Conservation (phyloP, 2,329 filamentous ascomycete genomes). For the Leptosphaerulina australis region DNA sequence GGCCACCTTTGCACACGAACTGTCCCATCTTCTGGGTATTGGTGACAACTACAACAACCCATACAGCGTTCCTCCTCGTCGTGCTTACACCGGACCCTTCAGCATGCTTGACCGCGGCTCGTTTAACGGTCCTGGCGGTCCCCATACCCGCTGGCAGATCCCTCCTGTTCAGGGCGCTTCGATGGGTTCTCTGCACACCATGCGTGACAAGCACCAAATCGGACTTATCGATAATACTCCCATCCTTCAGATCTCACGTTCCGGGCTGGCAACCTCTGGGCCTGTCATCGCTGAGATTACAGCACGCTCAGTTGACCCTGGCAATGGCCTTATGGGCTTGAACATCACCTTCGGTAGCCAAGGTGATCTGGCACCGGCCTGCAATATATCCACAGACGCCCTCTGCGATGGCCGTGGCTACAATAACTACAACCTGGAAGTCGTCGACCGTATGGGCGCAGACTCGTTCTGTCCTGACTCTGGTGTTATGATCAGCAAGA, state of each 20-base stretch:
- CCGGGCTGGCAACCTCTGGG: conserved; percentile 53
- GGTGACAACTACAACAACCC: conserved; percentile 64
- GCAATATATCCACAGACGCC: conserved; percentile 51
- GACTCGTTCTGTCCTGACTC: conserved; percentile 60
- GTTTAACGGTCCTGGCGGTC: conserved; percentile 61
- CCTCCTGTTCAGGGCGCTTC: conserved; percentile 57
- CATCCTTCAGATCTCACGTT: conserved; percentile 54
- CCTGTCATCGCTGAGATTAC: conserved; percentile 56
- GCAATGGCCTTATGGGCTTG: conserved; percentile 53
- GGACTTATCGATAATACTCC: conserved; percentile 53
- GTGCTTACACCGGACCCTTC: conserved; percentile 59
- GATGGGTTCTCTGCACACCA: conserved; percentile 60
- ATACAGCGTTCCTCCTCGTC: conserved; percentile 53
- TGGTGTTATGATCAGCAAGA: conserved; percentile 62
- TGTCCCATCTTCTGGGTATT: conserved; percentile 59
- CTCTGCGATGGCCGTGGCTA: conserved; percentile 60
- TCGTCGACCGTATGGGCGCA: conserved; percentile 61
- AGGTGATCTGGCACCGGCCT: conserved; percentile 54
- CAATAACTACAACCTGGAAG: conserved; percentile 60
- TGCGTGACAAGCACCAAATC: conserved; percentile 61
- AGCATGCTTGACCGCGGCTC: conserved; percentile 60
- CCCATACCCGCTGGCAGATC: conserved; percentile 61
- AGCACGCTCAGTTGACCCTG: conserved; percentile 55
- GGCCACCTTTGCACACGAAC: conserved; percentile 61
- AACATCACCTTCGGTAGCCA: conserved; percentile 53